Percentiles rank a stretch among this genome's conserved stretches.
Evolutionary conservation across 805 yeast genomes (phyloP).

Genomic region (Sugiyamaella qingdaonensis): DNA sequence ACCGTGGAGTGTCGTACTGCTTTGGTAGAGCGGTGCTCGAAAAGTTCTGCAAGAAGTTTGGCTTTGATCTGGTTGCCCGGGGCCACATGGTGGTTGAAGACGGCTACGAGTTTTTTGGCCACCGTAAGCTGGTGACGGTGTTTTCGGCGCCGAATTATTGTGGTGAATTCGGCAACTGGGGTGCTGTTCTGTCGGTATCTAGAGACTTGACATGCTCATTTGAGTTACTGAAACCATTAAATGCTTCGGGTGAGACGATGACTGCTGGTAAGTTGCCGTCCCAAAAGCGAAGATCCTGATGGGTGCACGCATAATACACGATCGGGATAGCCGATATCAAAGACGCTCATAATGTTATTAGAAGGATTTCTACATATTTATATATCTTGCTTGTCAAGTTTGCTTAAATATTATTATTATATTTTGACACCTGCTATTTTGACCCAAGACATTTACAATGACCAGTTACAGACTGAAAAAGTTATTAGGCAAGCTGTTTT

Average conservation of each 20-base stretch:
- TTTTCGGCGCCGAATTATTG: constrained; percentile 69
- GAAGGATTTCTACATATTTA: no score
- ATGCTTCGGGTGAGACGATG: constrained; percentile 1
- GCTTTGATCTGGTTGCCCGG: constrained; percentile 69
- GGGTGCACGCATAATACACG: neutral
- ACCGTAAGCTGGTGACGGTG: constrained; percentile 62
- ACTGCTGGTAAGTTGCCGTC: constrained; percentile 3
- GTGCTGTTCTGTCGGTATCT: constrained; percentile 92
- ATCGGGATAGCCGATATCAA: neutral
- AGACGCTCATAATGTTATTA: no score
- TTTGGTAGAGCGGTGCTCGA: constrained; percentile 69
- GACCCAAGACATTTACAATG: no score
- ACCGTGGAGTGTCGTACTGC: constrained; percentile 72
- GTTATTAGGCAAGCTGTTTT: no score
- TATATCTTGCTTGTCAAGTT: no score
- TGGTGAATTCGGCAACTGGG: constrained; percentile 83
- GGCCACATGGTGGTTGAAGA: constrained; percentile 83
- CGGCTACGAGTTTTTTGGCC: constrained; percentile 66
- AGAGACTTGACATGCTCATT: constrained; percentile 86
- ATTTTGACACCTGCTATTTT: no score
- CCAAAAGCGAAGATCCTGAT: constrained; percentile 1
- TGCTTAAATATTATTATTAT: no score
- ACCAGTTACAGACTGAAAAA: no score
- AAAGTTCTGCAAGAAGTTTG: constrained; percentile 62
- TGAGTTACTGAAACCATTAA: constrained; percentile 74